Evolutionary conservation across 2,329 filamentous ascomycete species (phyloP).

Genomic region (Nothophaeocryptopus gaeumannii): DNA sequence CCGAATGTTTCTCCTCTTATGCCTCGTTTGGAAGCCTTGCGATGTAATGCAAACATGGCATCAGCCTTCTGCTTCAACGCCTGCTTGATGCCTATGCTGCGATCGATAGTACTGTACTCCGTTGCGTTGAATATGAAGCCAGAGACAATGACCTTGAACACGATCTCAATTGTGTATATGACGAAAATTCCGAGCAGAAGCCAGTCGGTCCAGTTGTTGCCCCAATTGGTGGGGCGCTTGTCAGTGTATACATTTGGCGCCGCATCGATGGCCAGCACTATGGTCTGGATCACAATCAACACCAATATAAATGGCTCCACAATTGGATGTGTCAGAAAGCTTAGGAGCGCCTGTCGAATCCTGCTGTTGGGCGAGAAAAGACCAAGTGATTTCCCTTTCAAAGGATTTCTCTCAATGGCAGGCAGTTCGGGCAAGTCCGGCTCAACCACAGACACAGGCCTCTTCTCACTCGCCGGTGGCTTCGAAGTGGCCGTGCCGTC

Average conservation of each 20-base stretch:
- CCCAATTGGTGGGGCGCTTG: slow-evolving; percentile 63
- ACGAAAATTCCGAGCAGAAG: slow-evolving; percentile 78
- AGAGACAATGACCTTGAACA: slow-evolving; percentile 83
- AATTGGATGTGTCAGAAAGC: slow-evolving; percentile 79
- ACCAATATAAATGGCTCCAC: slow-evolving; percentile 84
- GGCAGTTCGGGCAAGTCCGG: slow-evolving; percentile 27
- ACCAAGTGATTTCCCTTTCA: slow-evolving; percentile 81
- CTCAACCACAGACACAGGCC: slow-evolving; percentile 31
- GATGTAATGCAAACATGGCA: slow-evolving; percentile 76
- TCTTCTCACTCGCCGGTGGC: slow-evolving; percentile 34
- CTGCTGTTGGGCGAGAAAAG: slow-evolving; percentile 77
- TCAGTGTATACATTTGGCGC: slow-evolving; percentile 60
- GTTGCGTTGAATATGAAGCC: slow-evolving; percentile 86
- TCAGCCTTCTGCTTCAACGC: slow-evolving; percentile 74
- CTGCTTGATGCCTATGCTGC: slow-evolving; percentile 68
- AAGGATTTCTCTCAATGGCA: slow-evolving; percentile 60
- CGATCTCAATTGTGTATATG: slow-evolving; percentile 83
- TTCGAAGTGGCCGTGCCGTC: slow-evolving; percentile 27
- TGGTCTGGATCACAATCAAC: slow-evolving; percentile 81
- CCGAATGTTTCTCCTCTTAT: slow-evolving; percentile 25
- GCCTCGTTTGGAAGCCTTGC: slow-evolving; percentile 63
- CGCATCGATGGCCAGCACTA: slow-evolving; percentile 84
- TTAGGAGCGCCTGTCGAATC: slow-evolving; percentile 71
- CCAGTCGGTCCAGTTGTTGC: slow-evolving; percentile 68
- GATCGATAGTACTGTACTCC: slow-evolving; percentile 88